phyloP scores from a whole-genome alignment of 2,329 filamentous ascomycete species.

The Ustilaginoidea virens region DNA sequence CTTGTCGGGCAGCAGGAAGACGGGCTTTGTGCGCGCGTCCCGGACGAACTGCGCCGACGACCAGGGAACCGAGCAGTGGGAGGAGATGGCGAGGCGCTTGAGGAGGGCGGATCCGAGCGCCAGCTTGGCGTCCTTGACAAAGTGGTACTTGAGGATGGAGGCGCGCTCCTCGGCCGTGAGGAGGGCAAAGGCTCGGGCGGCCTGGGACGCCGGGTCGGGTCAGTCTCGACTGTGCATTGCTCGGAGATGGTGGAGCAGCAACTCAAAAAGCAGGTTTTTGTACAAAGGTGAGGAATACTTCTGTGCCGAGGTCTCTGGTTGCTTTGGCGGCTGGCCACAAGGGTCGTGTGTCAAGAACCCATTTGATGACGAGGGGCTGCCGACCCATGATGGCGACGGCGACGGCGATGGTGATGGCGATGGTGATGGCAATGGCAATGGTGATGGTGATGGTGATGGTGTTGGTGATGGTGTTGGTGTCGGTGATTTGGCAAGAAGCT shows the following conservation, averaged over 20 bases:
- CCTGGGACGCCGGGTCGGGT: conserved; percentile 20
- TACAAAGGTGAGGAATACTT: conserved; percentile 23
- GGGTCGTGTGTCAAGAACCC: conserved; percentile 44
- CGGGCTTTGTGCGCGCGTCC: conserved; percentile 37
- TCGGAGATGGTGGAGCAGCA: neutral
- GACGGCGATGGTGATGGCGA: no score
- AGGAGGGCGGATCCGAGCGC: conserved; percentile 56
- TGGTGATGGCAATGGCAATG: no score
- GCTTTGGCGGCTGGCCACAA: conserved; percentile 38
- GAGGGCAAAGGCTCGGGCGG: conserved; percentile 35
- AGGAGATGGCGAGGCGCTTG: conserved; percentile 54
- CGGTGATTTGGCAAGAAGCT: no score
- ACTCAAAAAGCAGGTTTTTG: no score
- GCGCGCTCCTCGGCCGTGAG: conserved; percentile 39
- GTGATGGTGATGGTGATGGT: no score
- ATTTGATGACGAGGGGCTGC: conserved; percentile 34
- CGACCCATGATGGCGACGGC: conserved; percentile 1
- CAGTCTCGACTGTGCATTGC: no score
- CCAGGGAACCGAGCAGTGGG: conserved; percentile 45
- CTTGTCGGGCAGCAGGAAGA: conserved; percentile 32
- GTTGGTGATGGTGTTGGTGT: no score
- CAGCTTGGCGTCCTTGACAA: conserved; percentile 60
- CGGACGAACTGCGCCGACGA: conserved; percentile 37
- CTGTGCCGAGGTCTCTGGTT: conserved; percentile 30
- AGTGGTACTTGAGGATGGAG: conserved; percentile 44